phyloP scores from a whole-genome alignment of 2,329 filamentous ascomycete genomes.

The Stemphylium lycopersici region DNA sequence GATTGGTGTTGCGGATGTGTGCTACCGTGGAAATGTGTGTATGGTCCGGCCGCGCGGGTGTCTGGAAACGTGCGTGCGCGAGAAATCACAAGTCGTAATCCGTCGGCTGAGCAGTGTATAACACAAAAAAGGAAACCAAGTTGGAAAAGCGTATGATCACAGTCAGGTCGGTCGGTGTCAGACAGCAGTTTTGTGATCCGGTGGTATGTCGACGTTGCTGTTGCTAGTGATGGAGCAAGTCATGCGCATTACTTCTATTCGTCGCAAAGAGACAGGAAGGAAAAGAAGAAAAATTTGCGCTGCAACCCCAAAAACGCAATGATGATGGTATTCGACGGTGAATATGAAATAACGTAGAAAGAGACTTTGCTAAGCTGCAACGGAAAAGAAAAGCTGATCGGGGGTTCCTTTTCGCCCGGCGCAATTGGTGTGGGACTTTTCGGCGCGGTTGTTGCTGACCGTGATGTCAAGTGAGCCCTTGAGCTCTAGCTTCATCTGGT shows the following conservation, averaged over 20 bases:
- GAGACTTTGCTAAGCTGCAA: neutral
- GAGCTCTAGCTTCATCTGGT: conserved; percentile 18
- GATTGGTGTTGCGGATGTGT: conserved; percentile 5
- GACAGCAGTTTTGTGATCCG: conserved; percentile 6
- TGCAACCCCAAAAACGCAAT: neutral
- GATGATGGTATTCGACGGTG: conserved; percentile 5
- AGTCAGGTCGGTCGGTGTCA: conserved; percentile 7
- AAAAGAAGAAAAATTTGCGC: conserved; percentile 2
- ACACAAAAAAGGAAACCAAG: neutral
- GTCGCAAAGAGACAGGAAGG: neutral
- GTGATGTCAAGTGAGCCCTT: conserved; percentile 7
- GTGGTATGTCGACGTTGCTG: conserved; percentile 7
- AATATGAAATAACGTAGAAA: conserved; percentile 13
- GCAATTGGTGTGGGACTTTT: conserved; percentile 4
- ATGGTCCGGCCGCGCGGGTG: neutral
- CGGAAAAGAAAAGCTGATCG: neutral
- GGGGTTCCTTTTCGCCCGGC: conserved; percentile 1
- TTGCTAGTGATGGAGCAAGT: neutral
- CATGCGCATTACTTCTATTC: conserved; percentile 25
- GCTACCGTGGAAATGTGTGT: conserved; percentile 9
- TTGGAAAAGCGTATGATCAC: conserved; percentile 10
- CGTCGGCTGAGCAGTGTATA: neutral
- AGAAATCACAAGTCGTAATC: neutral
- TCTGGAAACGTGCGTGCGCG: conserved; percentile 11
- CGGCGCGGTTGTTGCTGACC: neutral